phyloP scores from a whole-genome alignment of 192 early-diverging fungal genomes.

The Entomortierella beljakovae region DNA sequence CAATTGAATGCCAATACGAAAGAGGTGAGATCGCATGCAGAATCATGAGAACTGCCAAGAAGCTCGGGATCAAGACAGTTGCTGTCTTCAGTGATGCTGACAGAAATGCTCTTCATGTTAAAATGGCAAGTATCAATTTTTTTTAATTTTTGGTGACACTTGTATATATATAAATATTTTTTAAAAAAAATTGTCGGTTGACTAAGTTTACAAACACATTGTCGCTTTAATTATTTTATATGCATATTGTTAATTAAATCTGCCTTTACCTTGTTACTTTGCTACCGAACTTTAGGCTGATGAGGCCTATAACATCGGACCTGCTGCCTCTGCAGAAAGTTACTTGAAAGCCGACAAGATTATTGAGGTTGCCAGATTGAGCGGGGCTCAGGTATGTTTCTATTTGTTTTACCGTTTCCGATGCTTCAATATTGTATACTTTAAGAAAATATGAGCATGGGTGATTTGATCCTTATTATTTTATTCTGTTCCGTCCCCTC shows the following conservation, averaged over 20 bases:
- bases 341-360: slow-evolving; percentile 88
- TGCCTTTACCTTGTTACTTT: background rate
- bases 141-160: slow-evolving; percentile 7
- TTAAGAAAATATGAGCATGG: background rate
- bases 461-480: background rate
- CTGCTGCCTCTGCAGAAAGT: slow-evolving; percentile 80
- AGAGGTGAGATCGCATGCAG: slow-evolving; percentile 87
- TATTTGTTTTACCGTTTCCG: slow-evolving; percentile 4
- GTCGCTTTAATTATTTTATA: too few species aligned
- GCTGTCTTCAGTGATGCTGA: slow-evolving; percentile 96
- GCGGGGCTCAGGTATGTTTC: slow-evolving; percentile 76
- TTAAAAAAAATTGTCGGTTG: too few species aligned
- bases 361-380: slow-evolving; percentile 77
- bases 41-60: slow-evolving; percentile 83
- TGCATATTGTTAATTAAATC: too few species aligned
- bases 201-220: too few species aligned
- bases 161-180: background rate
- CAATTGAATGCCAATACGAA: too few species aligned
- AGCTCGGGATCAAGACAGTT: slow-evolving; percentile 95
- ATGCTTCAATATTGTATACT: background rate
- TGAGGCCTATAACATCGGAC: slow-evolving; percentile 93
- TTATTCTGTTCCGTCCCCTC: background rate
- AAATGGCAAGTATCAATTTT: slow-evolving; percentile 62
- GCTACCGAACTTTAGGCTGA: slow-evolving; percentile 73
- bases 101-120: slow-evolving; percentile 82